A percentile compares a stretch with the other conserved stretches of the same genome.
phyloP scores from a whole-genome alignment of 257 asterid genomes.

The Paraleonurus japonicus region DNA sequence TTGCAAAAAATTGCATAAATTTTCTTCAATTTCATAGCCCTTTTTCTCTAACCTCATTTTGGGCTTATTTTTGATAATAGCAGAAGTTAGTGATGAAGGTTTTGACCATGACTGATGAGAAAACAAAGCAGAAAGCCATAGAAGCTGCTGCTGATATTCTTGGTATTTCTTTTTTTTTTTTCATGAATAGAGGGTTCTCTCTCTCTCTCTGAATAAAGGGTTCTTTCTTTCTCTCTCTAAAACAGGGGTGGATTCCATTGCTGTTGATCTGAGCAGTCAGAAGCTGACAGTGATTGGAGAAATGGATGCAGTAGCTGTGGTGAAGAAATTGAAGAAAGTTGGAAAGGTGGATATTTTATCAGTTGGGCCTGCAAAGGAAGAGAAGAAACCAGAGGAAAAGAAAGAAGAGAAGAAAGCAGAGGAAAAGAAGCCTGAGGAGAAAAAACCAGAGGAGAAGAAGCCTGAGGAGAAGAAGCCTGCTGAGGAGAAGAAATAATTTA shows the following conservation, averaged over 20 bases:
- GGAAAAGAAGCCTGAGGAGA: conserved; percentile 34
- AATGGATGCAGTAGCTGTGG: conserved; percentile 64
- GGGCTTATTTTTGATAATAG: neutral
- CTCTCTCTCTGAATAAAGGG: neutral
- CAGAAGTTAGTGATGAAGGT: conserved; percentile 60
- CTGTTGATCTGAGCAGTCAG: conserved; percentile 52
- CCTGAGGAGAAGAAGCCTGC: conserved; percentile 37
- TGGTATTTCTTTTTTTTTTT: conserved; percentile 29
- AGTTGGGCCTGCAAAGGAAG: conserved; percentile 56
- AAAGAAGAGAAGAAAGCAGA: conserved; percentile 39
- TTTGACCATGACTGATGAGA: conserved; percentile 63
- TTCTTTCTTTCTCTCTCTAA: neutral
- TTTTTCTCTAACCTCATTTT: neutral
- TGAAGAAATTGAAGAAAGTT: conserved; percentile 56
- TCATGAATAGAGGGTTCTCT: neutral
- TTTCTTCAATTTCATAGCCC: neutral
- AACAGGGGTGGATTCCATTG: conserved; percentile 61
- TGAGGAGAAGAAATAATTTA: conserved; percentile 18
- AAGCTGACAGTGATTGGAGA: conserved; percentile 61
- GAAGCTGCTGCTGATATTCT: conserved; percentile 64
- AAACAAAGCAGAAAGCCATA: conserved; percentile 63
- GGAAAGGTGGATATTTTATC: conserved; percentile 51
- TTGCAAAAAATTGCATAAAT: neutral
- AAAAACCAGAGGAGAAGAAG: conserved; percentile 6
- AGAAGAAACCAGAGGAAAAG: conserved; percentile 37